Evolutionary conservation across 495 filamentous ascomycete genomes (phyloP).

Genomic region (Bathelium albidoporum): DNA sequence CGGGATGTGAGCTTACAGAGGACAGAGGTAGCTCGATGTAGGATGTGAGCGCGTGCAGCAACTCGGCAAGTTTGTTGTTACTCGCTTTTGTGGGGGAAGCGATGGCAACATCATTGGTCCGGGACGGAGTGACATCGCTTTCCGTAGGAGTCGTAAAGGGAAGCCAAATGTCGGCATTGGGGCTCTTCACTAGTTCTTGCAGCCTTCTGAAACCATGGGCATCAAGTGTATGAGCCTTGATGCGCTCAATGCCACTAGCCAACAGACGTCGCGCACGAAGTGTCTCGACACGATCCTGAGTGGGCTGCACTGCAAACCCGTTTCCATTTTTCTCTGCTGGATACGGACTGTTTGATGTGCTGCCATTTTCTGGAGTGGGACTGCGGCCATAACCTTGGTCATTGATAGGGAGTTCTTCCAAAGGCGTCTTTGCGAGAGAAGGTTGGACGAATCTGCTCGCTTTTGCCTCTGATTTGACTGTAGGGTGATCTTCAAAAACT

Average conservation of each 20-base stretch:
- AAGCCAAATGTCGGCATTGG: constrained; percentile 54
- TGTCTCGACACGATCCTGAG: constrained; percentile 40
- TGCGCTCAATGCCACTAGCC: constrained; percentile 63
- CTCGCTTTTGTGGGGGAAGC: constrained; percentile 44
- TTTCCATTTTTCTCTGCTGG: constrained; percentile 7
- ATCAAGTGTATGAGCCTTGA: constrained; percentile 62
- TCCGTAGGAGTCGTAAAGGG: constrained; percentile 38
- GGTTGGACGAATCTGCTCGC: not conserved
- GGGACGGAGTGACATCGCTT: constrained; percentile 15
- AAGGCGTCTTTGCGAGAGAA: constrained; percentile 22
- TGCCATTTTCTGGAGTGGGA: constrained; percentile 19
- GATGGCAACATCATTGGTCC: constrained; percentile 26
- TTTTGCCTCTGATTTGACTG: constrained; percentile 16
- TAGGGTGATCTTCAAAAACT: constrained; percentile 34
- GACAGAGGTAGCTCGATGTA: not conserved
- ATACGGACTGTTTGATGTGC: constrained; percentile 12
- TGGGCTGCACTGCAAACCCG: constrained; percentile 18
- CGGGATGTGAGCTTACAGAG: not conserved
- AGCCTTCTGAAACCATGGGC: constrained; percentile 83
- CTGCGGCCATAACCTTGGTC: constrained; percentile 27
- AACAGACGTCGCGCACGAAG: constrained; percentile 45
- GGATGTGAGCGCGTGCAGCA: constrained; percentile 1
- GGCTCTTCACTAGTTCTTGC: constrained; percentile 66
- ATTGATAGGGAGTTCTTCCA: constrained; percentile 34
- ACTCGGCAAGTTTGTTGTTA: not conserved